Base-by-base conservation (phyloP, 495 filamentous ascomycete genomes). In the Hypoxylon rickii region DNA sequence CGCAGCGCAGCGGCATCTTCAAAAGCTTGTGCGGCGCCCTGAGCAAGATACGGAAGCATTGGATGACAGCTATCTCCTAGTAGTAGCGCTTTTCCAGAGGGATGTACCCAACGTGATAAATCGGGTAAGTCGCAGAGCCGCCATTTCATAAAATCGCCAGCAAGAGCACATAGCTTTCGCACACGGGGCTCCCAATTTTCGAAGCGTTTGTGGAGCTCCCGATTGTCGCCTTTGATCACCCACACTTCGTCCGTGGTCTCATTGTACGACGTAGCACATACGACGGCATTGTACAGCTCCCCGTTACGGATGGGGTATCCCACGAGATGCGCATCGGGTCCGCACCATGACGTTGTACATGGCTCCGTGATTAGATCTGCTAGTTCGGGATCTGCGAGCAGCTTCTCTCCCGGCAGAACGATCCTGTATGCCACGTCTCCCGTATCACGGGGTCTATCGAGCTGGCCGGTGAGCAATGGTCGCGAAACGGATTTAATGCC, bases 381-480 rank as follows among this genome's bases (percentile, higher is more conserved):
- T 1, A 82, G 58, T 10, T 73, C 72, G 0, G 73, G 68, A 38
- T 81, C 70, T 3, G 64, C 70, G 22, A 73, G 58, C 56, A 79
- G 65, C 39, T 80, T 69, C 17, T 73, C 66, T 5, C 66, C 66
- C 16, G 73, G 73, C 18, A 84, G 65, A 10, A 82, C 49, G 37
- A 80, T 76, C 6, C 82, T 75, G 57, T 83, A 84, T 0, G 81
- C 82, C 22, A 79, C 66, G 41, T 84, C 82, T 6, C 82, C 81
- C 0, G 82, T 82, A 22, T 73, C 65, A 8, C 61, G 66, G 1
- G 76, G 76, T 0, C 69, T 64, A 51, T 74, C 73, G 19, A 68
- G 62, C 6, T 67, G 58, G 1, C 74, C 74, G 18, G 74, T 63
- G 26, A 80, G 44, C 0, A 73, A 55, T 8, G 73, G 69, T 10